Conservation (phyloP, 192 early-diverging fungal species). For the Coemansia sp. region DNA sequence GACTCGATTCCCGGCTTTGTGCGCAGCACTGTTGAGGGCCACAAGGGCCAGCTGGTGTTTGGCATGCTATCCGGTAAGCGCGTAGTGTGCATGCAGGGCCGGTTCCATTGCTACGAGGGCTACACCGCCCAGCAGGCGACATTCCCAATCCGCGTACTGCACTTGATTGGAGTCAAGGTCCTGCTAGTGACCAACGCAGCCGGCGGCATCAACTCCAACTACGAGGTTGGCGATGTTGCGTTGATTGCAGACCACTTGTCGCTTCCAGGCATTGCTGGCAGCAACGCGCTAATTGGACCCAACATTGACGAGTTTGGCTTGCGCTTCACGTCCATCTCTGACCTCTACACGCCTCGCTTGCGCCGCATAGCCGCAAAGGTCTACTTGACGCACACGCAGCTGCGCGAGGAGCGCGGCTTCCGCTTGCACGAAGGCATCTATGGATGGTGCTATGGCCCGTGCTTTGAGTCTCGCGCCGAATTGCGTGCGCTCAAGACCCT, state of each 20-base stretch:
- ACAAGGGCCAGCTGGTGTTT: conserved; percentile 71
- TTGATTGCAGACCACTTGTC: conserved; percentile 80
- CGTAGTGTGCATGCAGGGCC: conserved; percentile 86
- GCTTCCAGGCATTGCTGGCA: conserved; percentile 71
- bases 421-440: conserved; percentile 82
- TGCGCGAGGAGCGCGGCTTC: conserved; percentile 42
- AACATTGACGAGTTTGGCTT: conserved; percentile 81
- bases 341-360: conserved; percentile 80
- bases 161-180: conserved; percentile 73
- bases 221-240: conserved; percentile 83
- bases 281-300: conserved; percentile 80
- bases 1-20: conserved; percentile 86
- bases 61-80: conserved; percentile 71
- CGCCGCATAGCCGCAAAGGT: conserved; percentile 58
- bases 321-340: conserved; percentile 84
- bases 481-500: conserved; percentile 65
- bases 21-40: conserved; percentile 60
- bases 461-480: conserved; percentile 87
- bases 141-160: conserved; percentile 85
- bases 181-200: conserved; percentile 87
- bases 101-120: conserved; percentile 92
- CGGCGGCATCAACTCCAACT: conserved; percentile 77
- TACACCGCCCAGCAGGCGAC: conserved; percentile 73
- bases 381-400: conserved; percentile 30
- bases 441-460: conserved; percentile 79